These are phyloP conservation scores for Picochlorum sp. DNA, from an alignment of 139 green algal species.

Conservation along the genomic window DNA sequence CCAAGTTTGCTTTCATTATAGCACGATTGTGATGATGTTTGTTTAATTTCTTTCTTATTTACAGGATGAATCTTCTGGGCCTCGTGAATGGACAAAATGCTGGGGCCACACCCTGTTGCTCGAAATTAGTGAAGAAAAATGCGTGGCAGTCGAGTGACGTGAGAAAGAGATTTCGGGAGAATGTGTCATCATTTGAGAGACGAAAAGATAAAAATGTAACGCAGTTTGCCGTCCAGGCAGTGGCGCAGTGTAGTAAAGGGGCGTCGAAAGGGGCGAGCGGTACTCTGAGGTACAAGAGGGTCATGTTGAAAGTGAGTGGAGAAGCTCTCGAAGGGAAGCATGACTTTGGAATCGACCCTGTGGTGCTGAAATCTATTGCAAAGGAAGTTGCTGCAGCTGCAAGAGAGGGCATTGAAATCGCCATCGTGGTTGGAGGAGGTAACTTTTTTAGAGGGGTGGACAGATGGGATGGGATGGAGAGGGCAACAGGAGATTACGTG, in stretches of 20 bases:
- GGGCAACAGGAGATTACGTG: conserved; percentile 92
- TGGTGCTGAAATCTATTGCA: conserved; percentile 69
- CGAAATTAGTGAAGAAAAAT: too few species aligned
- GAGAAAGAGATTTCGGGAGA: too few species aligned
- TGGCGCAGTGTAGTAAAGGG: not conserved
- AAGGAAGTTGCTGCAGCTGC: conserved; percentile 64
- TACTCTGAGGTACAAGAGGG: conserved; percentile 28
- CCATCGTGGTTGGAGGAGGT: conserved; percentile 88
- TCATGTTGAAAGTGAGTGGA: conserved; percentile 85
- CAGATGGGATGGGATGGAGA: conserved; percentile 71
- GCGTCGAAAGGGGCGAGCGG: not conserved
- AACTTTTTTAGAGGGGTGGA: conserved; percentile 93
- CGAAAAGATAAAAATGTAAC: too few species aligned
- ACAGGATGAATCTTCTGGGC: too few species aligned
- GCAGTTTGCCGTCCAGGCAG: not conserved
- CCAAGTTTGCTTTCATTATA: too few species aligned
- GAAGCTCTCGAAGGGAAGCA: conserved; percentile 80
- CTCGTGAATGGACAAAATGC: too few species aligned
- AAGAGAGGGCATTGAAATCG: conserved; percentile 53
- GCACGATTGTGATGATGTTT: too few species aligned
- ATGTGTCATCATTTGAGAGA: too few species aligned
- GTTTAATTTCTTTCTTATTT: too few species aligned
- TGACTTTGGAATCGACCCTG: conserved; percentile 77
- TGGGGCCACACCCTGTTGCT: too few species aligned
- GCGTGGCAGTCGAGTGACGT: too few species aligned